Evolutionary conservation across 345 rosid genomes (phyloP), one percentile per base, ranked within the genome.

Genomic region (Salix brachista): DNA sequence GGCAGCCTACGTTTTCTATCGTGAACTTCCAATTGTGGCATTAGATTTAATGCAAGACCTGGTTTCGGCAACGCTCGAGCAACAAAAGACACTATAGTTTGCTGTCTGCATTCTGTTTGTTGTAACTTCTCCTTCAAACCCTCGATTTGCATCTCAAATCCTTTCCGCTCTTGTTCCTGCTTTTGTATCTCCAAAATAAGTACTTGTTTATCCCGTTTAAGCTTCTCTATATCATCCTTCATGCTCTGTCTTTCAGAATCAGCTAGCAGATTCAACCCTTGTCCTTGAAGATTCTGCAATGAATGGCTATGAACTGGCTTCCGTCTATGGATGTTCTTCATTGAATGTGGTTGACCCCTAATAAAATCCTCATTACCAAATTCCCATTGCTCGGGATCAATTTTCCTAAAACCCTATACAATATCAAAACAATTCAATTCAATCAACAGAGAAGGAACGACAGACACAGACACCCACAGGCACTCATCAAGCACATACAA

Each of bases 301-400:
- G 99, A 96, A 82, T 91, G 98, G 82, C 97, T 92, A 76, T 94
- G 98, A 74, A 94, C 97, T 0, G 98, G 98, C 85, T 94, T 96
- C 61, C 94, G 84, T 80, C 98, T 85, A 67, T 90, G 97, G 70
- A 94, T 96, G 88, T 94, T 96, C 89, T 84, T 92, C 92, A 96
- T 71, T 30, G 88, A 93, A 28, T 85, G 80, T 6, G 97, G 92
- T 48, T 82, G 89, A 50, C 91, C 97, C 86, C 91, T 89, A 6
- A 92, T 48, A 44, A 96, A 96, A 74, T 91, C 95, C 3, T 96
- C 97, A 60, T 96, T 96, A 0, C 90, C 90, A 75, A 94, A 96
- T 79, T 96, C 99, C 99, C 98, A 94, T 82, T 86, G 91, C 70
- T 94, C 98, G 0, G 97, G 92, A 81, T 94, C 97, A 48, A 78